Evolutionary conservation across 305 asterid species (phyloP), one percentile per base, ranked within the genome.

Genomic region (Plantago coronopus): DNA sequence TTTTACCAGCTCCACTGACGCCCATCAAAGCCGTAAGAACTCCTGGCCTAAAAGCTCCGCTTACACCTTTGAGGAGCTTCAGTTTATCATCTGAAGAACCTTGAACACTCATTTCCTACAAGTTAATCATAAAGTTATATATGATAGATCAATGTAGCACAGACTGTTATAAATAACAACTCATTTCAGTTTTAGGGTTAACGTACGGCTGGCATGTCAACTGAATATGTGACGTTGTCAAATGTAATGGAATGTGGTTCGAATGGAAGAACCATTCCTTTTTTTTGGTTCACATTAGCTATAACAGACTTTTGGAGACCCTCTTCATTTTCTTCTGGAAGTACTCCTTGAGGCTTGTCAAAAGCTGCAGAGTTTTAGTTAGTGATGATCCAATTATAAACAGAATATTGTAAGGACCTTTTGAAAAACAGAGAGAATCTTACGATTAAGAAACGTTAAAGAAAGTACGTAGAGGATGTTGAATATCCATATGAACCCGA

Each of bases 261-360:
- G 78, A 93, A 93, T 0, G 99, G 99, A 53, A 93, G 94, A 74
- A 87, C 90, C 99, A 93, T 93, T 66, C 97, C 99, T 63, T 58
- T 84, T 81, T 70, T 73, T 81, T 57, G 80, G 49, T 56, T 70
- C 80, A 31, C 8, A 58, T 19, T 50, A 88, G 72, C 72, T 85
- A 10, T 67, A 10, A 67, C 82, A 90, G 1, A 80, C 74, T 2
- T 82, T 77, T 59, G 66, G 80, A 55, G 82, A 58, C n/a, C n/a
- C n/a, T 5, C 95, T 90, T 74, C 95, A 79, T 54, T 77, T 86
- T 31, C 62, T 70, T 7, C 86, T 83, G 31, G 5, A 27, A n/a
- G n/a, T 22, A 67, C 66, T 22, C 81, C 74, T 68, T 40, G 79
- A 59, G 81, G 71, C 74, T 81, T 81, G 19, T 76, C 85, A 23